A percentile compares a stretch with the other conserved stretches of the same genome.
Evolutionary conservation across 164 flowering plant genomes (phyloP).

Genomic region (Vitis labrusca): DNA sequence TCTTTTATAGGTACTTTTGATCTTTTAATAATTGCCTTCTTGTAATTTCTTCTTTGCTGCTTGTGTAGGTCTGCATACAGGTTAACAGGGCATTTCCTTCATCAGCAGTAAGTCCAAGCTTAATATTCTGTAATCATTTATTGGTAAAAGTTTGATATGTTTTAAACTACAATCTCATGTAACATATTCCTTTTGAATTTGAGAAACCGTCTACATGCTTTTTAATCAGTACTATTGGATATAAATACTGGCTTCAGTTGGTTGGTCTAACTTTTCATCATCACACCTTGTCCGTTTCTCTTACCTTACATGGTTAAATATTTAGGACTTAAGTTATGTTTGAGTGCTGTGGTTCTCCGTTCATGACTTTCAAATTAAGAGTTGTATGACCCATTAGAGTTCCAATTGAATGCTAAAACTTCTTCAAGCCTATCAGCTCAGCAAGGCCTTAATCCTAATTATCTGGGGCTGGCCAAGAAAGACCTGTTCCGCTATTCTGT

Average conservation of each 20-base stretch:
- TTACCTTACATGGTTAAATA: not conserved
- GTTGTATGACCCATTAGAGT: not conserved
- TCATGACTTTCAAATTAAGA: not conserved
- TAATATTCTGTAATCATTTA: not conserved
- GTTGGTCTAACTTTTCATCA: not conserved
- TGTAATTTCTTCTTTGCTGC: not conserved
- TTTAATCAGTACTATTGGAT: not conserved
- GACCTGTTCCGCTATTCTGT: not conserved
- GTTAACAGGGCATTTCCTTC: not conserved
- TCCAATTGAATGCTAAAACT: not conserved
- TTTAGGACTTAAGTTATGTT: too few species aligned
- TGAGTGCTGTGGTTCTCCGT: too few species aligned
- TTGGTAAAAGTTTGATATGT: not conserved
- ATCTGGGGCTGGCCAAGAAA: too few species aligned
- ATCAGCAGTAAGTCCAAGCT: conserved; percentile 21
- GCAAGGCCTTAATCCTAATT: too few species aligned
- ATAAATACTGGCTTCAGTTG: not conserved
- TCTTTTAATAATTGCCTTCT: not conserved
- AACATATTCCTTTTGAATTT: not conserved
- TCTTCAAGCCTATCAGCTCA: not conserved
- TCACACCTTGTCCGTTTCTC: not conserved
- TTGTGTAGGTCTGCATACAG: conserved; percentile 5
- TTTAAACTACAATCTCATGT: not conserved
- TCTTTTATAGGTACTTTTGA: not conserved
- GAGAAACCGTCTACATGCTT: not conserved